Conservation (phyloP, 306 rosid species). For the Vigna angularis region DNA sequence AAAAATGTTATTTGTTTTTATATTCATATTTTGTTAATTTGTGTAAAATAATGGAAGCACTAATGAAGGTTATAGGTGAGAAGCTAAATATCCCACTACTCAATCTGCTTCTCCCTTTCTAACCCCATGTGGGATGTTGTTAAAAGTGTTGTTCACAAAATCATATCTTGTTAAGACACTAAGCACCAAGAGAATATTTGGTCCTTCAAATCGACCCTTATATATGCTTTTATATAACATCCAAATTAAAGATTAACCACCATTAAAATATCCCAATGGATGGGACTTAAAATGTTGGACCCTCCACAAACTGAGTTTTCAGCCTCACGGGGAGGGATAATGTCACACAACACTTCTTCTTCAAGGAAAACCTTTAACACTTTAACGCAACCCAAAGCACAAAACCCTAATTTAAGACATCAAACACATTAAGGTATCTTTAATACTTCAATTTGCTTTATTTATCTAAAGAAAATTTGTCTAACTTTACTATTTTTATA, state of each 20-base stretch:
- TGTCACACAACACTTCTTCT: slow-evolving; percentile 23
- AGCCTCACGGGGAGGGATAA: slow-evolving; percentile 37
- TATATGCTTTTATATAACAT: slow-evolving; percentile 27
- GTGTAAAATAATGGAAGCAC: slow-evolving; percentile 5
- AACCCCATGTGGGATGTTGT: slow-evolving; percentile 54
- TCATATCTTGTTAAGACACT: slow-evolving; percentile 46
- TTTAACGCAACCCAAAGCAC: slow-evolving; percentile 35
- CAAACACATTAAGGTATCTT: too few relatives aligned
- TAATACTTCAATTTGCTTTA: too few relatives aligned
- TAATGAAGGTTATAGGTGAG: slow-evolving; percentile 8
- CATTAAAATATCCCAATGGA: slow-evolving; percentile 29
- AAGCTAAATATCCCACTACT: slow-evolving; percentile 7
- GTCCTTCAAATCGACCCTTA: slow-evolving; percentile 44
- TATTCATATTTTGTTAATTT: not conserved
- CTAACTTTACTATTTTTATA: too few relatives aligned
- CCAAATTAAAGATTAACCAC: slow-evolving; percentile 45
- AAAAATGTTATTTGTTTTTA: too few relatives aligned
- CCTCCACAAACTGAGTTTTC: slow-evolving; percentile 45
- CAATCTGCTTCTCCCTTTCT: slow-evolving; percentile 6
- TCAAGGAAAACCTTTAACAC: slow-evolving; percentile 22
- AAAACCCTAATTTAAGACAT: too few relatives aligned
- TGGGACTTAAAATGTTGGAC: slow-evolving; percentile 46
- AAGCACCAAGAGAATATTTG: slow-evolving; percentile 40
- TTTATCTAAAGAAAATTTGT: too few relatives aligned
- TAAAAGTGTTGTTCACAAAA: slow-evolving; percentile 56